Evolutionary conservation across 2,329 filamentous ascomycete species (phyloP).

Genomic region (Colletotrichum sp.): DNA sequence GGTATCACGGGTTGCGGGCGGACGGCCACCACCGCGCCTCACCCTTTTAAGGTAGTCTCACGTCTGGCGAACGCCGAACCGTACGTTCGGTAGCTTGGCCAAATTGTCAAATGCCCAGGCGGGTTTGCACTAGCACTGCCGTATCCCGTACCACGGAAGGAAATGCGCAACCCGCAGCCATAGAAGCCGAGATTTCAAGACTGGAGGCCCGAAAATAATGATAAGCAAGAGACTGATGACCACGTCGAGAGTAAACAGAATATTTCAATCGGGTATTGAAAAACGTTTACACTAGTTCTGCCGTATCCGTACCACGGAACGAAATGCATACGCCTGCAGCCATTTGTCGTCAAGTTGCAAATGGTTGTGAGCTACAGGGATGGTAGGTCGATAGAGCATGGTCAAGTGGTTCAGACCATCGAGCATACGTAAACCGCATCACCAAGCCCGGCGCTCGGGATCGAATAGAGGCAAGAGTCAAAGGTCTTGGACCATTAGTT

Average conservation of each 20-base stretch:
- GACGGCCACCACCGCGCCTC: neutral
- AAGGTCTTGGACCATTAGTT: neutral
- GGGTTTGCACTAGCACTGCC: neutral
- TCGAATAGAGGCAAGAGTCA: neutral
- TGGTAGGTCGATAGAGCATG: neutral
- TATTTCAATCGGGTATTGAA: neutral
- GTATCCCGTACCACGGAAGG: neutral
- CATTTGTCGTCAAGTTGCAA: neutral
- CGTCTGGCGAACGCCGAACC: neutral
- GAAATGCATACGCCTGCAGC: neutral
- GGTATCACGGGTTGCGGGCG: conserved; percentile 1
- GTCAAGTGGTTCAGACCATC: neutral
- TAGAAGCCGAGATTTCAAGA: neutral
- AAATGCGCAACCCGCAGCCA: neutral
- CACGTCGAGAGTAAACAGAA: neutral
- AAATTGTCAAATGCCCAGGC: neutral
- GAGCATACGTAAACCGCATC: neutral
- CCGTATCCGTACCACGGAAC: neutral
- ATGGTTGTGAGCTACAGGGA: neutral
- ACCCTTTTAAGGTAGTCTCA: neutral
- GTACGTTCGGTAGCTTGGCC: neutral
- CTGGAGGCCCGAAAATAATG: neutral
- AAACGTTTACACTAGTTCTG: neutral
- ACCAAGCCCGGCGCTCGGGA: neutral
- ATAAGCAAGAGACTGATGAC: neutral